Percentiles rank a stretch among this genome's conserved stretches.
These are phyloP conservation scores for Ascochyta fabae DNA, from an alignment of 2,329 filamentous ascomycete genomes.

Conservation along the genomic window DNA sequence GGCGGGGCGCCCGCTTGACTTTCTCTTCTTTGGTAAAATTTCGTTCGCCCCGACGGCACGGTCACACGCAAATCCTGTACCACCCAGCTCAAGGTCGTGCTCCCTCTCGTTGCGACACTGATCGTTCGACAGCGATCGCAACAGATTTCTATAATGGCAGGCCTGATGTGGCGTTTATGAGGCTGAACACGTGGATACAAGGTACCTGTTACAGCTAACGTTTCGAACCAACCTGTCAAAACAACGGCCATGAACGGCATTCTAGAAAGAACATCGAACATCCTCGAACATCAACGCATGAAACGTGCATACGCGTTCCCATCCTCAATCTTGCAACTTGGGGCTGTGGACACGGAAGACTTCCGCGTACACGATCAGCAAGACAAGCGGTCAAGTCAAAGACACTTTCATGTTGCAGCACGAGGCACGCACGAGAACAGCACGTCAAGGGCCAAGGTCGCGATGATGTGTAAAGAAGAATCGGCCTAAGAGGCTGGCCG, in stretches of 20 bases:
- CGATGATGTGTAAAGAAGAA: not conserved
- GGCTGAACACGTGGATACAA: conserved; percentile 10
- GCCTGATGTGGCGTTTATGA: conserved; percentile 13
- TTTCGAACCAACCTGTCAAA: conserved; percentile 16
- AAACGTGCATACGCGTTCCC: conserved; percentile 14
- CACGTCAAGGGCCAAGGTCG: not conserved
- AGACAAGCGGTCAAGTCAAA: not conserved
- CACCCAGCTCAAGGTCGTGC: conserved; percentile 4
- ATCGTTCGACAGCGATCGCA: conserved; percentile 13
- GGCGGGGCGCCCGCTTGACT: conserved; percentile 10
- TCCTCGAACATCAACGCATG: conserved; percentile 11
- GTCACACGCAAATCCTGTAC: conserved; percentile 10
- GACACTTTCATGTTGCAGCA: conserved; percentile 8
- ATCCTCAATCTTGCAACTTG: not conserved
- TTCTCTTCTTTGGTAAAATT: conserved; percentile 5
- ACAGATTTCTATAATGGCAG: conserved; percentile 2
- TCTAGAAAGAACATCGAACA: conserved; percentile 15
- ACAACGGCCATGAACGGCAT: conserved; percentile 16
- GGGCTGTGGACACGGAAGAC: conserved; percentile 4
- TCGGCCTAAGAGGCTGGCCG: not conserved
- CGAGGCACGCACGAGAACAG: conserved; percentile 7
- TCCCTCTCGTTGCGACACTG: not conserved
- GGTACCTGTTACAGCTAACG: conserved; percentile 15
- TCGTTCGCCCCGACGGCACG: conserved; percentile 4
- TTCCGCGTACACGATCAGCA: not conserved